phyloP scores from a whole-genome alignment of 1,139 yeast species.

The Taiozyma sp. region DNA sequence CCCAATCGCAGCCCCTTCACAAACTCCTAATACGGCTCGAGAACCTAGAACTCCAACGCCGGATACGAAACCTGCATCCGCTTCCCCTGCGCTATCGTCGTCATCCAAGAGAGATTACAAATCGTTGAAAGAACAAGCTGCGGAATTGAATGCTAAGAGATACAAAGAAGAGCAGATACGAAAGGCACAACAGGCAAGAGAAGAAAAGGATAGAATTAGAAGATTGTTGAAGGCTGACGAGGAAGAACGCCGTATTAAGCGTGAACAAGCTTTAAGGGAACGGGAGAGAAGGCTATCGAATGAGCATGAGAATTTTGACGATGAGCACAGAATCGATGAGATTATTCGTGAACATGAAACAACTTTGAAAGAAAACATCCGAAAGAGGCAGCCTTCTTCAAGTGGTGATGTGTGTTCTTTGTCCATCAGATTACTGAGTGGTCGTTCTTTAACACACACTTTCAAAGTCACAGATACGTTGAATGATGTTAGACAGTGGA shows the following conservation, averaged over 20 bases:
- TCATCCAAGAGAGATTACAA: slow-evolving; percentile 8
- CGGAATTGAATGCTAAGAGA: slow-evolving; percentile 32
- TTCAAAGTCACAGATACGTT: slow-evolving; percentile 42
- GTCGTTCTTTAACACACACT: slow-evolving; percentile 40
- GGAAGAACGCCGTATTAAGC: slow-evolving; percentile 35
- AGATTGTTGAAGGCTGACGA: slow-evolving; percentile 46
- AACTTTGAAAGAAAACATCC: slow-evolving; percentile 19
- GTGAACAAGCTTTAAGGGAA: slow-evolving; percentile 10
- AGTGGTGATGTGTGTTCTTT: slow-evolving; percentile 34
- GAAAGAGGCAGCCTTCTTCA: slow-evolving; percentile 6
- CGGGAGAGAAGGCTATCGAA: slow-evolving; percentile 17
- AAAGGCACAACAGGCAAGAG: slow-evolving; percentile 33
- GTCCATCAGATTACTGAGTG: slow-evolving; percentile 52
- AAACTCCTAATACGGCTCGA: background rate
- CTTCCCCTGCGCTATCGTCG: slow-evolving; percentile 3
- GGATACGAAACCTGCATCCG: background rate
- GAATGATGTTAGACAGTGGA: slow-evolving; percentile 57
- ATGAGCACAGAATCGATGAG: slow-evolving; percentile 14
- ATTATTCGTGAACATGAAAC: slow-evolving; percentile 9
- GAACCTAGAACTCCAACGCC: background rate
- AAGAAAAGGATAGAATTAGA: slow-evolving; percentile 53
- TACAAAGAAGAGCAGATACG: slow-evolving; percentile 39
- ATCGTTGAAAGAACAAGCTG: slow-evolving; percentile 35
- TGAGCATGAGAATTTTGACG: slow-evolving; percentile 8
- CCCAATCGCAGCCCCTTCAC: slow-evolving; percentile 4